Percentiles rank a stretch among this genome's conserved stretches.
Conservation (phyloP, 2,329 filamentous ascomycete genomes). For the Pestalotiopsis sp. region DNA sequence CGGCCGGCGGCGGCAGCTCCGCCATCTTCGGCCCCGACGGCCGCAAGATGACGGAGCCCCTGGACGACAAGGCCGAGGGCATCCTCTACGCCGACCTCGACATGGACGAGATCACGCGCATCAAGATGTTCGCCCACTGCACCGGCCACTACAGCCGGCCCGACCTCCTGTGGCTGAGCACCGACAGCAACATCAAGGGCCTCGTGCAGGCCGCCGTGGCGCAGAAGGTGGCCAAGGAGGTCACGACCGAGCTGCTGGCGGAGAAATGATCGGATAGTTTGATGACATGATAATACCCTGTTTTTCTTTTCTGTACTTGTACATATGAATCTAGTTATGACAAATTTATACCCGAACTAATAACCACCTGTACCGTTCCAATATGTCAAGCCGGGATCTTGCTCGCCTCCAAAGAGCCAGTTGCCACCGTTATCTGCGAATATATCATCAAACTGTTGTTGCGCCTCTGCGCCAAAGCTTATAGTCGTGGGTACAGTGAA, state of each 20-base stretch:
- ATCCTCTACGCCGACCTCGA: constrained; percentile 52
- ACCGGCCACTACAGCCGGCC: constrained; percentile 53
- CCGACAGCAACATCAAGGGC: constrained; percentile 23
- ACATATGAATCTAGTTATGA: not conserved
- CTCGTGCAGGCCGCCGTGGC: constrained; percentile 14
- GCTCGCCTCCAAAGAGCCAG: not conserved
- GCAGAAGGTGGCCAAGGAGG: not conserved
- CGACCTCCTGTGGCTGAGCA: constrained; percentile 53
- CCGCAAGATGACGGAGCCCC: constrained; percentile 39
- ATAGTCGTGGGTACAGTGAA: not conserved
- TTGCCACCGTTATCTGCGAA: not conserved
- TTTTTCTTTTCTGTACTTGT: not conserved
- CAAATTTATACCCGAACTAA: not conserved
- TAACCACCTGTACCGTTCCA: not conserved
- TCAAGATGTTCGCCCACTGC: constrained; percentile 46
- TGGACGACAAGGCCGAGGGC: constrained; percentile 36
- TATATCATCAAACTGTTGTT: not conserved
- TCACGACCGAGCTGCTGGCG: not conserved
- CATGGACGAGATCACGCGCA: constrained; percentile 40
- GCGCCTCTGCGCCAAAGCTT: not conserved
- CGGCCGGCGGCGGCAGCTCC: constrained; percentile 44
- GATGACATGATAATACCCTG: not conserved
- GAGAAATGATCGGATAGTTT: not conserved
- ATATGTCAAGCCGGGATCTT: not conserved
- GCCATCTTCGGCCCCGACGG: constrained; percentile 55